phyloP scores from a whole-genome alignment of 352 stramenopile species.

The Globisporangium perplexum region DNA sequence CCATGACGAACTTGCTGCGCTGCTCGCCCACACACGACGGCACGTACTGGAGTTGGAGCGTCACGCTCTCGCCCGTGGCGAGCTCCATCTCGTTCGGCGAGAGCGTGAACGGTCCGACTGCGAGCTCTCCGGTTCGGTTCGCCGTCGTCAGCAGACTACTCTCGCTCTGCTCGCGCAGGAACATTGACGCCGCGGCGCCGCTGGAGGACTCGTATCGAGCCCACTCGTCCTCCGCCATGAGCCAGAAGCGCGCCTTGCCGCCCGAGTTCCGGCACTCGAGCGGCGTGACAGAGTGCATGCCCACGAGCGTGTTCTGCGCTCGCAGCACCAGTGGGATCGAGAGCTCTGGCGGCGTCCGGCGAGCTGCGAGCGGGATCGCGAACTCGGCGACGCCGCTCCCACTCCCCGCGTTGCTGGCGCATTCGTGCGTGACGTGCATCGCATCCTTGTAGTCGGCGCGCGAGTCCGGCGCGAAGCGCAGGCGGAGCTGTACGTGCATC shows the following conservation, averaged over 20 bases:
- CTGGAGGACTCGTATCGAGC: conserved; percentile 22
- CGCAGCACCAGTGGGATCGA: conserved; percentile 56
- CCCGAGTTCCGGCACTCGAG: conserved; percentile 58
- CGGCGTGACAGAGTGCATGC: conserved; percentile 32
- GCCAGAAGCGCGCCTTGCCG: conserved; percentile 61
- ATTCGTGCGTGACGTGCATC: conserved; percentile 53
- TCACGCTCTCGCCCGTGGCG: conserved; percentile 27
- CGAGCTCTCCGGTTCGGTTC: conserved; percentile 1
- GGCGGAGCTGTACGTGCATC: conserved; percentile 51
- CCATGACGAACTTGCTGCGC: conserved; percentile 62
- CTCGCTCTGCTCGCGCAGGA: conserved; percentile 2
- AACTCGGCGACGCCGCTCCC: conserved; percentile 13
- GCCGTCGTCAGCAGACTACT: neutral
- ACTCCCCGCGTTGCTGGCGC: conserved; percentile 8
- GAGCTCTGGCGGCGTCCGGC: conserved; percentile 48
- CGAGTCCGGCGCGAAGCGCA: conserved; percentile 70
- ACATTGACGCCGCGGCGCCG: conserved; percentile 6
- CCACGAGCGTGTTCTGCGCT: conserved; percentile 60
- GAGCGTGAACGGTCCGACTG: conserved; percentile 46
- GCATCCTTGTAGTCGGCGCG: conserved; percentile 68
- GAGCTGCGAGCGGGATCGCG: conserved; percentile 37
- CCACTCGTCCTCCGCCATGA: conserved; percentile 57
- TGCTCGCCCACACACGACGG: conserved; percentile 53
- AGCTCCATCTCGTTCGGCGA: conserved; percentile 55
- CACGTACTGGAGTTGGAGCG: conserved; percentile 46